Percentiles rank a stretch among this genome's conserved stretches.
phyloP scores from a whole-genome alignment of 306 rosid genomes.

The Dalbergia cultrata region DNA sequence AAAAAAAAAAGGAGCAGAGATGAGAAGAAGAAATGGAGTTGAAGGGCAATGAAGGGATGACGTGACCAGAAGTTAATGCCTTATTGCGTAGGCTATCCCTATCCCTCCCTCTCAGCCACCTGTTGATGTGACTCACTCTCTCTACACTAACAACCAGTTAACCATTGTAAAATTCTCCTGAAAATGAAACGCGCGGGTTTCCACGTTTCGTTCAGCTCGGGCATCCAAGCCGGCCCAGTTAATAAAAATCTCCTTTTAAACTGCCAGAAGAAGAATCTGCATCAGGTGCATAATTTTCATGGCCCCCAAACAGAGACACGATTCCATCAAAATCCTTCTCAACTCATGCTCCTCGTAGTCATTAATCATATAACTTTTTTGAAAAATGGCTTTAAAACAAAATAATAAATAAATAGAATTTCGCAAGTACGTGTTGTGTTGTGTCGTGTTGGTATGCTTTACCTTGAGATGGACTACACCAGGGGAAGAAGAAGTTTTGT shows the following conservation, averaged over 20 bases:
- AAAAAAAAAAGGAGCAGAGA: neutral
- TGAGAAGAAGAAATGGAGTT: neutral
- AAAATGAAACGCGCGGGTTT: constrained; percentile 39
- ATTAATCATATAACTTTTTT: no score
- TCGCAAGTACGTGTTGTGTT: no score
- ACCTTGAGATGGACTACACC: constrained; percentile 94
- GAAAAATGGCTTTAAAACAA: no score
- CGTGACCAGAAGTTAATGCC: constrained; percentile 46
- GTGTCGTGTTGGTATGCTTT: neutral
- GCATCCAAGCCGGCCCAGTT: constrained; percentile 17
- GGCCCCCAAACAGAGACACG: constrained; percentile 26
- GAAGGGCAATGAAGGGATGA: constrained; percentile 43
- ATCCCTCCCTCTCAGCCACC: constrained; percentile 53
- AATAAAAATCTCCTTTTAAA: neutral
- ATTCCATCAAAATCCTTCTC: constrained; percentile 5
- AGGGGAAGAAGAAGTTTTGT: constrained; percentile 57
- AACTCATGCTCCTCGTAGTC: neutral
- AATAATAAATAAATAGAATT: no score
- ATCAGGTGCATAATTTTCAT: constrained; percentile 33
- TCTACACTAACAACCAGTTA: constrained; percentile 59
- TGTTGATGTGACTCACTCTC: constrained; percentile 70
- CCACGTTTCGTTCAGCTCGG: constrained; percentile 36
- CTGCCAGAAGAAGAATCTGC: constrained; percentile 52
- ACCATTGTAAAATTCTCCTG: neutral
- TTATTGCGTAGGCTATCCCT: constrained; percentile 38